Conservation (phyloP, 2,329 filamentous ascomycete species). For the Apiospora koreana region DNA sequence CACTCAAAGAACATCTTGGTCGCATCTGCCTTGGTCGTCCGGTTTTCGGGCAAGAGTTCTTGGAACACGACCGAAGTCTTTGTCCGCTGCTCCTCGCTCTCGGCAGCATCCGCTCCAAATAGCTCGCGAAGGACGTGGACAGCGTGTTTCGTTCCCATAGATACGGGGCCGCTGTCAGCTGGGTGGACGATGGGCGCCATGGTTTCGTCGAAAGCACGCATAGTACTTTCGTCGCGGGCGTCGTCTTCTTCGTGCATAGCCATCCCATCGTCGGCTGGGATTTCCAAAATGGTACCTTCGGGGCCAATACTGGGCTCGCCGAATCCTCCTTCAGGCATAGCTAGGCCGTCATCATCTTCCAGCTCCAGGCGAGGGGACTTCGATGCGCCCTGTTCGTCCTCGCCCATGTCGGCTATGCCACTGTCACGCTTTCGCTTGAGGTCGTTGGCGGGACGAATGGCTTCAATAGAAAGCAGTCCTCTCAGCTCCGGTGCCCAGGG, state of each 20-base stretch:
- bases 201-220: conserved; percentile 76
- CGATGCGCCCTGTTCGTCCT: conserved; percentile 60
- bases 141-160: conserved; percentile 89
- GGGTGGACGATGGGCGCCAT: conserved; percentile 75
- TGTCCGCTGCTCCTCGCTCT: conserved; percentile 70
- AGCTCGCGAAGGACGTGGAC: conserved; percentile 91
- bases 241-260: conserved; percentile 48
- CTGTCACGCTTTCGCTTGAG: conserved; percentile 94
- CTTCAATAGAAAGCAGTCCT: conserved; percentile 86
- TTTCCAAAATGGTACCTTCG: conserved; percentile 66
- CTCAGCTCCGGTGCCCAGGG: conserved; percentile 91
- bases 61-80: conserved; percentile 84
- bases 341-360: conserved; percentile 61
- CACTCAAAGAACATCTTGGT: conserved; percentile 99
- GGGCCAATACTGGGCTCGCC: conserved; percentile 55
- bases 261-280: conserved; percentile 57
- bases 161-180: conserved; percentile 82
- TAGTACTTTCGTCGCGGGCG: conserved; percentile 44
- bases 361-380: conserved; percentile 72
- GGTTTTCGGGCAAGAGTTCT: conserved; percentile 79
- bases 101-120: conserved; percentile 74
- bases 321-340: conserved; percentile 49
- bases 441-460: conserved; percentile 74
- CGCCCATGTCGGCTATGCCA: conserved; percentile 78
- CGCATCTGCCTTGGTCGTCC: conserved; percentile 83